Evolutionary conservation across 371 early-diverging fungal species (phyloP), one percentile per base, ranked within the genome.

Genomic region (Apophysomyces ossiformis): DNA sequence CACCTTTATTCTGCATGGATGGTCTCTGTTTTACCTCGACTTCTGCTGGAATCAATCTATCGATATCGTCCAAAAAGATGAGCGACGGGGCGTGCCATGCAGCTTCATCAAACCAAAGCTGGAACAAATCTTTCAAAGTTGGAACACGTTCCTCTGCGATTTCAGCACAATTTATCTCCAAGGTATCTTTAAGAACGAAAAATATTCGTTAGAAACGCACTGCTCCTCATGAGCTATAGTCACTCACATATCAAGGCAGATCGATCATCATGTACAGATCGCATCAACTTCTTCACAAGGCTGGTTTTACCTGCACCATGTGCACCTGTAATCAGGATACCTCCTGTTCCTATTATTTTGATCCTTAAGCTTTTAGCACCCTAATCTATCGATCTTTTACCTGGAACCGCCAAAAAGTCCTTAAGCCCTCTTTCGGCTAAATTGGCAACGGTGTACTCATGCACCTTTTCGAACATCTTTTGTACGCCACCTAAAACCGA

Each of bases 11-110:
- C 5, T 54, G 1, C 1, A 4, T 18, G 32, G 5, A 6, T 65
- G 68, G 18, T 21, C 13, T 9, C 21, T 21, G 12, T 41, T 60
- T 50, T 73, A 86, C 87, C 78, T 96, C 96, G 18, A 89, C 86
- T 69, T 93, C 94, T 0, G 93, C 92, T 15, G 94, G 93, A 16
- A 91, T 82, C 44, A 99, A 80, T 1, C 95, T 87, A 70, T 99
- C 99, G 65, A 99, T 83, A 69, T 99, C 98, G 74, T 99, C 99
- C 67, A 99, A 93, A 63, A 96, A 93, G 37, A 98, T 72, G 13
- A 96, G 72, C 57, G 93, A 92, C 21, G 96, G 99, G 45, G 90
- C 81, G 64, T 89, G 88, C 86, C 87, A 92, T 13, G 87, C 84
- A 8, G 93, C 93, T 37, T 87, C 85, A 39, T 90, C 85, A 66